Evolutionary conservation across 2,329 filamentous ascomycete genomes (phyloP).

Genomic region (Fusarium setosum): DNA sequence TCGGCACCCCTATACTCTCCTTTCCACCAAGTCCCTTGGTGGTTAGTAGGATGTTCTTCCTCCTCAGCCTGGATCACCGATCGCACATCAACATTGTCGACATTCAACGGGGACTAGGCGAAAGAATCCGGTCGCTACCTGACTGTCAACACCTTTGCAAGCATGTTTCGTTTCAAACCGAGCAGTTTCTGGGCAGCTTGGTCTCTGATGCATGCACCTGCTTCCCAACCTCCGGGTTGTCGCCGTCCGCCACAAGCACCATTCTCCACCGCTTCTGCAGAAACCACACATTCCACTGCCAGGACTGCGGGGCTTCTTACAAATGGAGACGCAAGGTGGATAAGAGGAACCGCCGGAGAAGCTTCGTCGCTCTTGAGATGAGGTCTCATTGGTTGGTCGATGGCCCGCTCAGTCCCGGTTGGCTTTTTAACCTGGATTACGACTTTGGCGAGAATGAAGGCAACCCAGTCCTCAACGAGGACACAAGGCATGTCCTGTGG

Average conservation of each 20-base stretch:
- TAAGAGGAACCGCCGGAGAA: not conserved
- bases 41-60: too few species aligned
- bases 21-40: too few species aligned
- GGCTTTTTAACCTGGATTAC: slow-evolving; percentile 9
- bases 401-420: not conserved
- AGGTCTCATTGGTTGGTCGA: rapidly evolving
- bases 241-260: not conserved
- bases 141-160: not conserved
- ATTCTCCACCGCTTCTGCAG: not conserved
- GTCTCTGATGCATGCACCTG: not conserved
- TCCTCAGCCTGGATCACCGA: too few species aligned
- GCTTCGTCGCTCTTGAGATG: not conserved
- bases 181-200: not conserved
- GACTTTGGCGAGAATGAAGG: not conserved
- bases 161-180: not conserved
- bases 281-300: not conserved
- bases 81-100: not conserved
- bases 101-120: not conserved
- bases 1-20: too few species aligned
- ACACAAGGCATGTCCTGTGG: not conserved
- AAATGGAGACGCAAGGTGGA: not conserved
- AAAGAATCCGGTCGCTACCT: not conserved
- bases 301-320: not conserved
- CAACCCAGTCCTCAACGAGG: not conserved
- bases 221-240: not conserved